Conservation (phyloP, 2,329 filamentous ascomycete genomes). For the Aspergillus japonicus region DNA sequence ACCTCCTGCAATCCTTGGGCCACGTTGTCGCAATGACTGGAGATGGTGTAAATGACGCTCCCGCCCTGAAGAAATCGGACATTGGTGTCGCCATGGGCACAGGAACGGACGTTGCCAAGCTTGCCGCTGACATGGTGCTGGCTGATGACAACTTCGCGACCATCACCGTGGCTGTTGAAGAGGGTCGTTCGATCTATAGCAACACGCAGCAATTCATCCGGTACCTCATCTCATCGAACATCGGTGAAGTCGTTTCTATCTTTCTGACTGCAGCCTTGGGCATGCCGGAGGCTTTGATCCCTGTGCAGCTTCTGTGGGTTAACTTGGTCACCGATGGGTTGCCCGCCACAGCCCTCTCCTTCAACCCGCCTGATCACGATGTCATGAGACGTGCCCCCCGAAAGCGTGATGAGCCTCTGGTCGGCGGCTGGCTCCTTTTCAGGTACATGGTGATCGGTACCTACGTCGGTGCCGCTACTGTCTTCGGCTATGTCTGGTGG, state of each 20-base stretch:
- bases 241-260: slow-evolving; percentile 97
- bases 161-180: slow-evolving; percentile 92
- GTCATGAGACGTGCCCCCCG: slow-evolving; percentile 92
- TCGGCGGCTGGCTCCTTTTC: slow-evolving; percentile 95
- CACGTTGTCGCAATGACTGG: slow-evolving; percentile 99
- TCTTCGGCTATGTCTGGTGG: slow-evolving; percentile 99
- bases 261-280: slow-evolving; percentile 94
- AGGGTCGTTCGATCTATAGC: slow-evolving; percentile 98
- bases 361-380: slow-evolving; percentile 98
- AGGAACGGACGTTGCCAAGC: slow-evolving; percentile 92
- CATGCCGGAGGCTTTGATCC: slow-evolving; percentile 96
- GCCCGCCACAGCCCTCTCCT: slow-evolving; percentile 90
- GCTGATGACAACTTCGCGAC: slow-evolving; percentile 99
- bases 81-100: slow-evolving; percentile 99
- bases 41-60: slow-evolving; percentile 97
- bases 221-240: slow-evolving; percentile 98
- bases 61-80: slow-evolving; percentile 95
- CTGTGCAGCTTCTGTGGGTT: slow-evolving; percentile 97
- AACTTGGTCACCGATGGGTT: slow-evolving; percentile 97
- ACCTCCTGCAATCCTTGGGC: slow-evolving; percentile 86
- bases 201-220: slow-evolving; percentile 99
- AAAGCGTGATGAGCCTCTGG: slow-evolving; percentile 88
- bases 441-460: slow-evolving; percentile 94
- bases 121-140: slow-evolving; percentile 97
- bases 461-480: slow-evolving; percentile 92